Evolutionary conservation across 345 rosid species (phyloP), one percentile per base, ranked within the genome.

Genomic region (Dipteronia dyeriana): DNA sequence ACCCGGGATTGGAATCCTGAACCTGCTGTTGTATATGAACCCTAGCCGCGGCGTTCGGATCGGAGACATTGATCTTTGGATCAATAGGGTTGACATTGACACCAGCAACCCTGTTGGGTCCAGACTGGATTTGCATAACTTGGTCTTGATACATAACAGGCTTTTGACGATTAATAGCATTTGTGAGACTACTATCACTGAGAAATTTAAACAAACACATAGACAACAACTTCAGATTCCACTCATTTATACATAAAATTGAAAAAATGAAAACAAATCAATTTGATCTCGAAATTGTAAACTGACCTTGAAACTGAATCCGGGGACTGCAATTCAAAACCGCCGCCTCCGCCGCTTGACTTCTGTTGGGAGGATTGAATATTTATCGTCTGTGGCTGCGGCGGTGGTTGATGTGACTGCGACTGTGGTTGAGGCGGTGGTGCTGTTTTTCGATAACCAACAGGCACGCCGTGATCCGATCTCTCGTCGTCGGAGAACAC

Each of bases 241-340:
- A 14, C 60, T 65, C 60, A 70, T 75, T 64, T 76, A 60, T 22
- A 47, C 29, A n/a, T 4, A 4, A 47, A n/a, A 63, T n/a, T 14
- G 43, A 0, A 23, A 4, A 34, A 34, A 34, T 4, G 4, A 34
- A 76, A 53, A 31, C 29, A 8, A 41, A 51, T 20, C 3, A 64
- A 14, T 63, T 41, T 29, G 26, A 59, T 41, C 29, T 43, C 34
- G n/a, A 31, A 76, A 54, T 38, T 49, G 39, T 19, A 20, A 8
- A 68, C 68, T 60, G n/a, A 96, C 98, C 98, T 93, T n/a, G 95
- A 89, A 81, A 90, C 90, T 56, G 98, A 93, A 86, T 93, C 94
- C 59, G 98, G 97, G 41, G 98, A 95, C 26, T 94, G 85, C 67
- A 86, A 81, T 73, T 95, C 97, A 22, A 84, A 69, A 66, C 89